These are phyloP conservation scores for Ballota nigra DNA, from an alignment of 257 asterid species.

Conservation along the genomic window DNA sequence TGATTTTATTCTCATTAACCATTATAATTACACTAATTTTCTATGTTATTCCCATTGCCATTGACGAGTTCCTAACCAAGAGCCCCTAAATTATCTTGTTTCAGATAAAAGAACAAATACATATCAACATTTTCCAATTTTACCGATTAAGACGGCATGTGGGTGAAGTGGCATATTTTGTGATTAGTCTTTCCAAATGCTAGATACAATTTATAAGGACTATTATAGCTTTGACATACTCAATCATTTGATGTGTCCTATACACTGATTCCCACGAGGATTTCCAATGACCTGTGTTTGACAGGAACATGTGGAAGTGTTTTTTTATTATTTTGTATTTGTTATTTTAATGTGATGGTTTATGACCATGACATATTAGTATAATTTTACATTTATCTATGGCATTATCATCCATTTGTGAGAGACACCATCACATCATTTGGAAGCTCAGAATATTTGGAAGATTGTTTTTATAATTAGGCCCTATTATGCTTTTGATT, in stretches of 20 bases:
- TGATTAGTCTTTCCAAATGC: slow-evolving; percentile 9
- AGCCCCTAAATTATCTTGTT: no score
- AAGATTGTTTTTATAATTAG: not conserved
- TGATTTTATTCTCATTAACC: no score
- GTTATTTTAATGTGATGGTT: not conserved
- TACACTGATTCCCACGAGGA: no score
- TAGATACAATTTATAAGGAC: slow-evolving; percentile 9
- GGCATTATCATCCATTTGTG: not conserved
- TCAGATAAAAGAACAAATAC: no score
- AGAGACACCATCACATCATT: not conserved
- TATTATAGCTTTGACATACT: slow-evolving; percentile 9
- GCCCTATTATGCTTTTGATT: not conserved
- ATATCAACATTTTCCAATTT: no score
- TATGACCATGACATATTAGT: no score
- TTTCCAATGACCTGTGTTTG: slow-evolving; percentile 24
- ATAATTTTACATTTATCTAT: not conserved
- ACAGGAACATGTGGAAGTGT: slow-evolving; percentile 63
- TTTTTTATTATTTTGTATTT: slow-evolving; percentile 52
- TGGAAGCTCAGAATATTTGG: not conserved
- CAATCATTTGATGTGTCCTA: slow-evolving; percentile 5
- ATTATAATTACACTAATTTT: no score
- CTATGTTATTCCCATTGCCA: no score
- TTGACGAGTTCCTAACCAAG: no score
- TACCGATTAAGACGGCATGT: no score
- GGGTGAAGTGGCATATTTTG: not conserved